Evolutionary conservation across 2,329 filamentous ascomycete species (phyloP).

Genomic region (Ceratocystis alfenasii): DNA sequence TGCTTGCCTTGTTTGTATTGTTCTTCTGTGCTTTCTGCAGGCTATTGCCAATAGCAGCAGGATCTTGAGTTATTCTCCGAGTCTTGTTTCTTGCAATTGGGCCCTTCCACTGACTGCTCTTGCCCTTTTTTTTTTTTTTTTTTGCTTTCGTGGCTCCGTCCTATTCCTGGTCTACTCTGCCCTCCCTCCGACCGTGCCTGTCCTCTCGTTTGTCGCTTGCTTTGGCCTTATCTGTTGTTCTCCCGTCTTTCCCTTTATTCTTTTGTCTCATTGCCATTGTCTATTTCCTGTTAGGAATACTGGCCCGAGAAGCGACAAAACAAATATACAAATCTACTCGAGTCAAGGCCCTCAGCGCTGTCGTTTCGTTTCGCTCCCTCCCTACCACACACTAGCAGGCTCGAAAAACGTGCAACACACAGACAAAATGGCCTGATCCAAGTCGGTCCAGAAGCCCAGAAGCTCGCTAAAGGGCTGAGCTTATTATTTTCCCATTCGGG

Average conservation of each 20-base stretch:
- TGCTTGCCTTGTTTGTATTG: no score
- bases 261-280: neutral
- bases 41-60: no score
- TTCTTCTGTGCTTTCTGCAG: neutral
- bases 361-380: neutral
- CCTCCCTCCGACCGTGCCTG: neutral
- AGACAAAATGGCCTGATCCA: slow-evolving; percentile 20
- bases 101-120: neutral
- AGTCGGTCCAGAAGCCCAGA: slow-evolving; percentile 10
- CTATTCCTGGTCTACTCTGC: neutral
- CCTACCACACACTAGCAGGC: slow-evolving; percentile 4
- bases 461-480: neutral
- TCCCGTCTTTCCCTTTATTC: neutral
- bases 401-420: slow-evolving; percentile 17
- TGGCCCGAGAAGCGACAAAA: no score
- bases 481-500: neutral
- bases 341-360: neutral
- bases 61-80: neutral
- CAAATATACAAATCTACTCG: neutral
- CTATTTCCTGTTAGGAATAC: no score
- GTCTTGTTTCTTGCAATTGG: neutral
- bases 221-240: neutral
- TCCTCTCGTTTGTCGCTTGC: no score
- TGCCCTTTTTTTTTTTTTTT: neutral
- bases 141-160: neutral